phyloP scores from a whole-genome alignment of 1,284 basidiomycete genomes.

The Cryptococcus sp. region DNA sequence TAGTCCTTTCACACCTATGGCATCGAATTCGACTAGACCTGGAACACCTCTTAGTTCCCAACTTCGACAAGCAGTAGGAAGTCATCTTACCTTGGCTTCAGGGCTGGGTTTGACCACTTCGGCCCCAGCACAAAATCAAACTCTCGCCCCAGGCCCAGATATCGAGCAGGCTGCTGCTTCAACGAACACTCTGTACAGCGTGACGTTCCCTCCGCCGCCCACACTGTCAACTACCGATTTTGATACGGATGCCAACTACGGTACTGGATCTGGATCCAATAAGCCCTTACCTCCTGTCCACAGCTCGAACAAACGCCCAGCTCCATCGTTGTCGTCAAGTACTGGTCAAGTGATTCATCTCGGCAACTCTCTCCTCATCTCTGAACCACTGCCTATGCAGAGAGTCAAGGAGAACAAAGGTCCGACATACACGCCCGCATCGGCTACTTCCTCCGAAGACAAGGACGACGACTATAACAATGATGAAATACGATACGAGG shows the following conservation, averaged over 20 bases:
- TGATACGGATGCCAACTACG: neutral
- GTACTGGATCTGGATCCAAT: neutral
- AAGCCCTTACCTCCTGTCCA: neutral
- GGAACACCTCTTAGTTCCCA: constrained; percentile 42
- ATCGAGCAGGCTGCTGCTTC: too few relatives aligned
- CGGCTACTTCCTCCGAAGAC: neutral
- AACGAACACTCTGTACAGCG: too few relatives aligned
- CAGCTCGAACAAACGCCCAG: neutral
- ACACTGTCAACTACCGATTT: neutral
- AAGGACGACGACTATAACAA: neutral
- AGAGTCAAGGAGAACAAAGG: constrained; percentile 20
- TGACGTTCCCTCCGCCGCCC: constrained; percentile 9
- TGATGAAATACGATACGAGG: constrained; percentile 33
- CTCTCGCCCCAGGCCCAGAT: neutral
- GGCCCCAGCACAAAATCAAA: neutral
- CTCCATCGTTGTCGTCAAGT: neutral
- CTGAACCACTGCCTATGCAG: neutral
- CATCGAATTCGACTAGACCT: constrained; percentile 25
- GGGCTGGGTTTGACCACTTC: neutral
- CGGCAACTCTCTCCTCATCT: constrained; percentile 27
- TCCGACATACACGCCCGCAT: constrained; percentile 23
- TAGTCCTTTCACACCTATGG: constrained; percentile 18
- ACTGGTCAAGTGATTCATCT: constrained; percentile 22
- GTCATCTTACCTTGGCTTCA: neutral
- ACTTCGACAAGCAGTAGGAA: constrained; percentile 35